Evolutionary conservation across 2,329 filamentous ascomycete genomes (phyloP).

Genomic region (Bisporella sp.): DNA sequence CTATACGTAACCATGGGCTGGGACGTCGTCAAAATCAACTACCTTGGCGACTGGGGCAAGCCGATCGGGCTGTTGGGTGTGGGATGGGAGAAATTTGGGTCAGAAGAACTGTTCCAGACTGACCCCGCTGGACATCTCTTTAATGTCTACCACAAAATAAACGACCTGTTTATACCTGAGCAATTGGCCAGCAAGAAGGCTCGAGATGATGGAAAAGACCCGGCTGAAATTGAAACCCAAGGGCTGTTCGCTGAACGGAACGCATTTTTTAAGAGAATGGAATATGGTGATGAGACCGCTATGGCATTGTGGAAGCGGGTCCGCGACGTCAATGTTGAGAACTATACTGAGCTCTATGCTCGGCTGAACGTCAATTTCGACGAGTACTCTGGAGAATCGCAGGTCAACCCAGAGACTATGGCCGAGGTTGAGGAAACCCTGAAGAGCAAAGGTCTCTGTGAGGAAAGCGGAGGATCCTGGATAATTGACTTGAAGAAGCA

Average conservation of each 20-base stretch:
- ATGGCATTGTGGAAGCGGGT: slow-evolving; percentile 56
- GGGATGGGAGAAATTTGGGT: slow-evolving; percentile 55
- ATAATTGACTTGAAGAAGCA: slow-evolving; percentile 67
- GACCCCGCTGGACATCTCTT: slow-evolving; percentile 49
- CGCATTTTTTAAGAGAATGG: slow-evolving; percentile 60
- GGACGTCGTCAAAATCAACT: slow-evolving; percentile 6
- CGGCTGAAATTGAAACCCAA: slow-evolving; percentile 42
- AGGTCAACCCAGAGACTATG: slow-evolving; percentile 51
- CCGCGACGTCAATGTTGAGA: slow-evolving; percentile 56
- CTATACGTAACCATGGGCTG: slow-evolving; percentile 5
- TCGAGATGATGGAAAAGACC: slow-evolving; percentile 33
- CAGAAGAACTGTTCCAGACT: slow-evolving; percentile 40
- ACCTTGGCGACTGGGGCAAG: slow-evolving; percentile 25
- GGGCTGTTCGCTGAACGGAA: slow-evolving; percentile 33
- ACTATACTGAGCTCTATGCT: slow-evolving; percentile 58
- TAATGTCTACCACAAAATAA: slow-evolving; percentile 61
- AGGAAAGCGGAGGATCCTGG: slow-evolving; percentile 58
- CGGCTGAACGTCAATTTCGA: slow-evolving; percentile 59
- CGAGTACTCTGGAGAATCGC: slow-evolving; percentile 63
- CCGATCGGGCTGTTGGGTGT: slow-evolving; percentile 58
- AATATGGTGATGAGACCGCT: slow-evolving; percentile 51
- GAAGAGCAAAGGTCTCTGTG: slow-evolving; percentile 51
- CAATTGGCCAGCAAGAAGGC: slow-evolving; percentile 25
- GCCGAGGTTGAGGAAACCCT: slow-evolving; percentile 50
- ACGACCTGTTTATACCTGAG: slow-evolving; percentile 47